Percentiles rank a stretch among this genome's conserved stretches.
Evolutionary conservation across 2,329 filamentous ascomycete species (phyloP).

Genomic region (Ophiostoma novo-ulmi): DNA sequence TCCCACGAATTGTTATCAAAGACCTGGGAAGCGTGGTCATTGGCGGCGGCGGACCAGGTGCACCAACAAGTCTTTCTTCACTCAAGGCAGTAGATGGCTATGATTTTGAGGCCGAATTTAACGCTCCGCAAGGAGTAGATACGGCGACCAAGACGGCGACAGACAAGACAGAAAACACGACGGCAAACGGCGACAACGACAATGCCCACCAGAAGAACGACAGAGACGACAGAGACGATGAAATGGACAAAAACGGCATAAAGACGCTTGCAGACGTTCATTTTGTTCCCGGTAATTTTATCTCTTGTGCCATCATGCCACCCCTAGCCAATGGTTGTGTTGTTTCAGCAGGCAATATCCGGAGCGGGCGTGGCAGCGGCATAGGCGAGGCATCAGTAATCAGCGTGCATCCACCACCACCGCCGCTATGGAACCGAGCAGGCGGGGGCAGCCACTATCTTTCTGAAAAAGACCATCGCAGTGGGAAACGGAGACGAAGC

Average conservation of each 20-base stretch:
- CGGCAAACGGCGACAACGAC: not conserved
- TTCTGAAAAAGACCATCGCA: not conserved
- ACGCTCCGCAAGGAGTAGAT: not conserved
- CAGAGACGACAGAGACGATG: conserved; percentile 25
- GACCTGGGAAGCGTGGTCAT: conserved; percentile 80
- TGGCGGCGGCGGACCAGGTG: conserved; percentile 50
- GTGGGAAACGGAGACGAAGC: not conserved
- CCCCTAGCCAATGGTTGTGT: conserved; percentile 64
- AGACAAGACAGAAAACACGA: not conserved
- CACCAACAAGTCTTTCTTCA: not conserved
- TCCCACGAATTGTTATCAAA: conserved; percentile 63
- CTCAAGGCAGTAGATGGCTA: conserved; percentile 36
- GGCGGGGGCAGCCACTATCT: not conserved
- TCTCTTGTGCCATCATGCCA: conserved; percentile 75
- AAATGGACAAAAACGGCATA: conserved; percentile 50
- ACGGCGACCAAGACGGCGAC: not conserved
- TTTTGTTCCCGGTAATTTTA: conserved; percentile 85
- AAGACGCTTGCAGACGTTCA: conserved; percentile 71
- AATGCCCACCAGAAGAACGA: conserved; percentile 29
- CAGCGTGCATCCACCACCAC: conserved; percentile 25
- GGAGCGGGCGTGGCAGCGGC: conserved; percentile 41
- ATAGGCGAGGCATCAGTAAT: conserved; percentile 33
- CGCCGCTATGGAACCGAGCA: not conserved
- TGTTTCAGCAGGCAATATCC: conserved; percentile 54
- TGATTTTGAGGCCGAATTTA: not conserved